Percentiles rank a stretch among this genome's conserved stretches.
Evolutionary conservation across 129 eudicot species (phyloP).

Genomic region (Artemisia argyi): DNA sequence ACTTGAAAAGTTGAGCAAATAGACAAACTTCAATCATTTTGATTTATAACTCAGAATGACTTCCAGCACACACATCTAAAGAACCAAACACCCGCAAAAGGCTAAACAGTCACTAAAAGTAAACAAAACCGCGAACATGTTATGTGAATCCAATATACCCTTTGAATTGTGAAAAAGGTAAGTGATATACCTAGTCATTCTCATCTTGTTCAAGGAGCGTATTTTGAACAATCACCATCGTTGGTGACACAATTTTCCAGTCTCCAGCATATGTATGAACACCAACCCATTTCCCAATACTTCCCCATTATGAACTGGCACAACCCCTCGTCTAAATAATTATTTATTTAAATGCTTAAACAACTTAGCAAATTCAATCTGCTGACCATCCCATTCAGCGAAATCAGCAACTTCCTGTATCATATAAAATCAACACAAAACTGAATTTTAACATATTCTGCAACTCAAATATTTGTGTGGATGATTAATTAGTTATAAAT

Average conservation of each 20-base stretch:
- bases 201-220: conserved; percentile 74
- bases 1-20: too few relatives aligned
- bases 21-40: too few relatives aligned
- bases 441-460: too few relatives aligned
- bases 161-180: not conserved
- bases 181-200: conserved; percentile 57
- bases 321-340: conserved; percentile 46
- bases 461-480: too few relatives aligned
- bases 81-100: too few relatives aligned
- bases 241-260: conserved; percentile 77
- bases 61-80: too few relatives aligned
- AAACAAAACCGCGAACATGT: not conserved
- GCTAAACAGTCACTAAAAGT: not conserved
- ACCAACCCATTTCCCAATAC: conserved; percentile 69
- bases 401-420: too few relatives aligned
- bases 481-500: too few relatives aligned
- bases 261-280: conserved; percentile 41
- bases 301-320: conserved; percentile 60
- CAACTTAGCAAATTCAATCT: too few relatives aligned
- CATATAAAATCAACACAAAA: too few relatives aligned
- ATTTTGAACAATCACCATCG: conserved; percentile 83
- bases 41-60: too few relatives aligned
- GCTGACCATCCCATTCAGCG: too few relatives aligned
- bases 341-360: conserved; percentile 65
- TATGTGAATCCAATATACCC: not conserved